Percentiles rank a stretch among this genome's conserved stretches.
These are phyloP conservation scores for Plectosphaerella cucumerina DNA, from an alignment of 2,329 filamentous ascomycete genomes.

Conservation along the genomic window DNA sequence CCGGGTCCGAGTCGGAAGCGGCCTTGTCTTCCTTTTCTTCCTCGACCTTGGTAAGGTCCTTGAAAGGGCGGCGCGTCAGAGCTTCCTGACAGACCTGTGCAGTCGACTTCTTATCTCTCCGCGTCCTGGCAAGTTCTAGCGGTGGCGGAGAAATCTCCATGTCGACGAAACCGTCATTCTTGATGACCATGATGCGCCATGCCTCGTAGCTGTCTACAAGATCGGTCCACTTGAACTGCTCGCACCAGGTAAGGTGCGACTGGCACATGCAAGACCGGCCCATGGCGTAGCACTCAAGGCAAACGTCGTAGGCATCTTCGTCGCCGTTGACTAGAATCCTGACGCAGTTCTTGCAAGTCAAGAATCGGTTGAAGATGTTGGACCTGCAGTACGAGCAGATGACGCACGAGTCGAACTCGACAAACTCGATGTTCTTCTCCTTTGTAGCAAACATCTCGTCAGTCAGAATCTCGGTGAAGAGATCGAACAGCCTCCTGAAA, in stretches of 20 bases:
- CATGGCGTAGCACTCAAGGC: conserved; percentile 99
- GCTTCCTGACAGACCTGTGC: conserved; percentile 95
- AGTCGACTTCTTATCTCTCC: conserved; percentile 69
- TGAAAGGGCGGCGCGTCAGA: conserved; percentile 72
- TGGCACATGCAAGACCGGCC: conserved; percentile 88
- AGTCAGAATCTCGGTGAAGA: conserved; percentile 75
- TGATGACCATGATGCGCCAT: conserved; percentile 77
- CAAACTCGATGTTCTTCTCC: conserved; percentile 67
- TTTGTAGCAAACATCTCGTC: conserved; percentile 80
- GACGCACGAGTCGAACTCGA: conserved; percentile 84
- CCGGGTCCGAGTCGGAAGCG: conserved; percentile 44
- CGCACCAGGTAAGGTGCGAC: conserved; percentile 82
- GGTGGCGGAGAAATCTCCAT: conserved; percentile 63
- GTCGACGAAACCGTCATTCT: conserved; percentile 64
- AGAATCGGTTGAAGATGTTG: conserved; percentile 95
- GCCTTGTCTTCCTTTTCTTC: conserved; percentile 29
- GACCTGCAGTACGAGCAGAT: conserved; percentile 94
- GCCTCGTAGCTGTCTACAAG: conserved; percentile 73
- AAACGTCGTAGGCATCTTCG: conserved; percentile 90
- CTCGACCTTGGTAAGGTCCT: conserved; percentile 67
- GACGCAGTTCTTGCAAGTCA: conserved; percentile 85
- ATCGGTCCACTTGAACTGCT: conserved; percentile 85
- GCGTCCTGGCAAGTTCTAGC: conserved; percentile 64
- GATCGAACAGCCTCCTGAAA: conserved; percentile 72
- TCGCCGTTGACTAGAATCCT: conserved; percentile 60